Conservation (phyloP, 352 stramenopile genomes). For the Globisporangium polare region DNA sequence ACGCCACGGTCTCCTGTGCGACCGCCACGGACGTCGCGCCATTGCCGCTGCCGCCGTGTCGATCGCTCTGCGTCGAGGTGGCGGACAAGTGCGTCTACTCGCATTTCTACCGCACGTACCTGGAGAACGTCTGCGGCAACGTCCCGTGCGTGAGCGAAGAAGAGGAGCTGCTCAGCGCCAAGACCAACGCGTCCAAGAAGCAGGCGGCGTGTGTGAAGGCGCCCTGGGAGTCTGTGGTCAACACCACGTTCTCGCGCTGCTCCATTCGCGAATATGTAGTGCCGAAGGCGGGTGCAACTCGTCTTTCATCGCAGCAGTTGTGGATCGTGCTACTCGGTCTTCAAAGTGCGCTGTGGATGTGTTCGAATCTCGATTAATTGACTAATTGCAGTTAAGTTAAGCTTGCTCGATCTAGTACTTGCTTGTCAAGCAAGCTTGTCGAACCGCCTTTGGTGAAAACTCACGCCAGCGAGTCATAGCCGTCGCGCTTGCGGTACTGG, state of each 20-base stretch:
- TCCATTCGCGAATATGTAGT: slow-evolving; percentile 51
- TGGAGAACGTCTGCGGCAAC: slow-evolving; percentile 65
- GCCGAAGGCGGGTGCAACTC: slow-evolving; percentile 5
- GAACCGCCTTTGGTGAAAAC: not conserved
- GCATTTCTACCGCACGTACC: slow-evolving; percentile 58
- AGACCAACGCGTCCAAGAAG: slow-evolving; percentile 26
- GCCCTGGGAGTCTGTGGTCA: slow-evolving; percentile 40
- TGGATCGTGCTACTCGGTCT: not conserved
- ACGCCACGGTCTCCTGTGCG: slow-evolving; percentile 28
- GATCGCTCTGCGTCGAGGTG: slow-evolving; percentile 71
- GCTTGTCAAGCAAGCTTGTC: too few species aligned
- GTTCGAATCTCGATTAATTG: slow-evolving; percentile 1
- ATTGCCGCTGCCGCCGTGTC: slow-evolving; percentile 50
- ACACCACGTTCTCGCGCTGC: slow-evolving; percentile 52
- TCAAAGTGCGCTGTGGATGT: not conserved
- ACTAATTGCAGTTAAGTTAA: slow-evolving; percentile 4
- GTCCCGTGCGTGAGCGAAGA: slow-evolving; percentile 55
- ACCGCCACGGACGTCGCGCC: slow-evolving; percentile 14
- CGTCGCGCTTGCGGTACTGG: slow-evolving; percentile 28
- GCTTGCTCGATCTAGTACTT: too few species aligned
- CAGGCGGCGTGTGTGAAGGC: slow-evolving; percentile 43
- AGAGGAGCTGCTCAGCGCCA: slow-evolving; percentile 27
- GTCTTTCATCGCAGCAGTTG: not conserved
- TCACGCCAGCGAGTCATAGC: slow-evolving; percentile 35
- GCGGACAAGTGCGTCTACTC: slow-evolving; percentile 76